phyloP scores from a whole-genome alignment of 345 rosid species.

The Salix udensis region DNA sequence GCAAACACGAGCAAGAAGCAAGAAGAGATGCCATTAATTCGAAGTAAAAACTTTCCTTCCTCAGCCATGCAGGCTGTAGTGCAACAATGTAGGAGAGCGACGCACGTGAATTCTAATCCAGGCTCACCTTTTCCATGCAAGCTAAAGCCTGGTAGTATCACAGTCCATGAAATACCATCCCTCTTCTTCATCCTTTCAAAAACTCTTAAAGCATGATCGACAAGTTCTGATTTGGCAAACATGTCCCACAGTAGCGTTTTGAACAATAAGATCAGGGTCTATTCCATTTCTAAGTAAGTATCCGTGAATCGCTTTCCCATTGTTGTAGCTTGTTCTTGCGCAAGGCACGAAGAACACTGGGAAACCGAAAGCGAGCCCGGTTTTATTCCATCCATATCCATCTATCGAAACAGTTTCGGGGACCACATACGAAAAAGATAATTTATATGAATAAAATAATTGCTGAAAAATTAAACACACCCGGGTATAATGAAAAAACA shows the following conservation, averaged over 20 bases:
- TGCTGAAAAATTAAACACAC: too few relatives aligned
- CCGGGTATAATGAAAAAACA: too few relatives aligned
- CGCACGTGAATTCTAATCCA: slow-evolving; percentile 36
- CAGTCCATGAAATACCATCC: slow-evolving; percentile 49
- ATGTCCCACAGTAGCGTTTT: slow-evolving; percentile 53
- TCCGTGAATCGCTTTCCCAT: slow-evolving; percentile 46
- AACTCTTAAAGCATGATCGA: slow-evolving; percentile 33
- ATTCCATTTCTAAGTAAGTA: slow-evolving; percentile 44
- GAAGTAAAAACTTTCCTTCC: slow-evolving; percentile 40
- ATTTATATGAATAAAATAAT: too few relatives aligned
- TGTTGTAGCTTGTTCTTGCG: slow-evolving; percentile 45
- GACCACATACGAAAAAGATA: too few relatives aligned
- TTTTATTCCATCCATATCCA: slow-evolving; percentile 32
- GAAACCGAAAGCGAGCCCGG: slow-evolving; percentile 37
- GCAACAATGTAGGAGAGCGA: slow-evolving; percentile 47
- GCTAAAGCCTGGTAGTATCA: slow-evolving; percentile 47
- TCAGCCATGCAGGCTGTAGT: slow-evolving; percentile 35
- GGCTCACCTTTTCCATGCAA: slow-evolving; percentile 43
- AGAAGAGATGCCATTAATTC: slow-evolving; percentile 45
- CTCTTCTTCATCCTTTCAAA: slow-evolving; percentile 34
- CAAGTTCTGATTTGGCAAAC: slow-evolving; percentile 45
- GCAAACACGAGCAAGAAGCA: slow-evolving; percentile 38
- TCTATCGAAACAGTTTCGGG: slow-evolving; percentile 38
- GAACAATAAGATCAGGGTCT: slow-evolving; percentile 26
- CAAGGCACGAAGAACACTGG: slow-evolving; percentile 45